Conservation (phyloP, 75 land plant genomes). For the Pinus taeda region DNA sequence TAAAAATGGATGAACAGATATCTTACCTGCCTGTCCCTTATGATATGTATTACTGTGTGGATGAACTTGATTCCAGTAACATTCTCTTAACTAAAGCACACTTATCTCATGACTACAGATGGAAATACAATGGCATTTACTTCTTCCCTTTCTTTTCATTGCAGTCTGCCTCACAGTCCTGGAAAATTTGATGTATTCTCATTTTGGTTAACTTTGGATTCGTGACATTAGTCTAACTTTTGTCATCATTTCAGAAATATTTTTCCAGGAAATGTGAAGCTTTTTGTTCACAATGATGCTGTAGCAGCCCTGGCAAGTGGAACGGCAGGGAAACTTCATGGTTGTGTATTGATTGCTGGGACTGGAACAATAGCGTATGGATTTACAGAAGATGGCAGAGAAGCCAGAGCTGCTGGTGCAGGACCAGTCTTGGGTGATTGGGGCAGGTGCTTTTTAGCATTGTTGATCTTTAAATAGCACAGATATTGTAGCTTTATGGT, state of each 20-base stretch:
- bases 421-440: slow-evolving; percentile 93
- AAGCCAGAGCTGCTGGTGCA: slow-evolving; percentile 88
- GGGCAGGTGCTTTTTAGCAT: slow-evolving; percentile 67
- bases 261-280: slow-evolving; percentile 63
- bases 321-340: slow-evolving; percentile 82
- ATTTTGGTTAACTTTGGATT: neutral
- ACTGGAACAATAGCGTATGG: slow-evolving; percentile 91
- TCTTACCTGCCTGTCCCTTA: neutral
- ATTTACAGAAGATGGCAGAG: slow-evolving; percentile 69
- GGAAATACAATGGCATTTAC: neutral
- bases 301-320: slow-evolving; percentile 97
- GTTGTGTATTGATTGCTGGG: slow-evolving; percentile 92
- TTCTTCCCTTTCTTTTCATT: neutral
- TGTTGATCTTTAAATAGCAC: slow-evolving; percentile 1
- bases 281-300: slow-evolving; percentile 86
- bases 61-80: neutral
- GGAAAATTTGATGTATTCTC: neutral
- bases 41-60: neutral
- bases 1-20: neutral
- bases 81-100: neutral
- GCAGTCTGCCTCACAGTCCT: neutral
- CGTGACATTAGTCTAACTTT: neutral
- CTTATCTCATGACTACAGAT: neutral
- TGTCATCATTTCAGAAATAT: slow-evolving; percentile 42
- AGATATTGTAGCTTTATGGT: neutral